phyloP scores from a whole-genome alignment of 768 basidiomycete genomes.

The Scleroderma bovista region DNA sequence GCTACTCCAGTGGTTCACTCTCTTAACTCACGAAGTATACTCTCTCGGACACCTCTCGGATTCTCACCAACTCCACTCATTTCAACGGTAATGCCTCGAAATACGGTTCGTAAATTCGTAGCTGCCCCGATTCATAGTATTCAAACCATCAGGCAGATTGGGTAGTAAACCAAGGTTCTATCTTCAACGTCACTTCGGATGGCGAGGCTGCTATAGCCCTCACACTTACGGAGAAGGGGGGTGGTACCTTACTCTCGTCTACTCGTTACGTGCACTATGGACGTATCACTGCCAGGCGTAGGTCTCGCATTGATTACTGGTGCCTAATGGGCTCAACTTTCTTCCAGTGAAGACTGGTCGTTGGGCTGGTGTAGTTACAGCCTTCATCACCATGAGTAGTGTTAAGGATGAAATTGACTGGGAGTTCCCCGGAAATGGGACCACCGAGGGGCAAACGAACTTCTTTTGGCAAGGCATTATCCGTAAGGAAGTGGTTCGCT shows the following conservation, averaged over 20 bases:
- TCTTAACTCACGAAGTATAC: constrained; percentile 41
- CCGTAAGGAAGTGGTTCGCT: constrained; percentile 37
- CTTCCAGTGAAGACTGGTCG: constrained; percentile 66
- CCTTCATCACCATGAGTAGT: constrained; percentile 81
- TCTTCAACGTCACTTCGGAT: constrained; percentile 56
- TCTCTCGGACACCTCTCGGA: constrained; percentile 59
- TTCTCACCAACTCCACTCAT: constrained; percentile 57
- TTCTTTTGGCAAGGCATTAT: constrained; percentile 74
- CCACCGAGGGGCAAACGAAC: constrained; percentile 69
- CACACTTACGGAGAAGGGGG: constrained; percentile 61
- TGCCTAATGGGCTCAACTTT: background rate
- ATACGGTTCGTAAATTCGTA: constrained; percentile 43
- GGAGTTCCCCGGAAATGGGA: constrained; percentile 69
- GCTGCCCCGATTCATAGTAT: background rate
- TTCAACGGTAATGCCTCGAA: constrained; percentile 71
- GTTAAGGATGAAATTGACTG: constrained; percentile 86
- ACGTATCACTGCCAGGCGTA: constrained; percentile 59
- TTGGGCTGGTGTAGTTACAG: constrained; percentile 79
- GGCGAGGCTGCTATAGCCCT: constrained; percentile 60
- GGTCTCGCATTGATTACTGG: constrained; percentile 5
- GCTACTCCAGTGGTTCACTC: background rate
- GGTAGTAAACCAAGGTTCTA: constrained; percentile 61
- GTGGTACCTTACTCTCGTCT: constrained; percentile 73
- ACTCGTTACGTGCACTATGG: constrained; percentile 84
- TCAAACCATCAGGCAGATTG: constrained; percentile 45